Conservation (phyloP, 1,139 yeast genomes). For the Taphrina flavorubra region DNA sequence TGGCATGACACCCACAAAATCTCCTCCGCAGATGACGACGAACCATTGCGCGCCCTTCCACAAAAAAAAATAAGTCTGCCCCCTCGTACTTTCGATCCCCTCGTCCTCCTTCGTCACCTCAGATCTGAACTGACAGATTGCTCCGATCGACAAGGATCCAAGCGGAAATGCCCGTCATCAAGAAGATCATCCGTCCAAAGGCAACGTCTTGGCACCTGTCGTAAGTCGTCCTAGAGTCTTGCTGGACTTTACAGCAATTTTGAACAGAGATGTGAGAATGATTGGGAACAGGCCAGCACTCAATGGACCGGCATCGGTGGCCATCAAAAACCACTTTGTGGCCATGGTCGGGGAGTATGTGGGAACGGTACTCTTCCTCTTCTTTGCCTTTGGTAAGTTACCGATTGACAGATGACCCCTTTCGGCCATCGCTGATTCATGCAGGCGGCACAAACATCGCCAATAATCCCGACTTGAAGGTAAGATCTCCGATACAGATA, state of each 20-base stretch:
- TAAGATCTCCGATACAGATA: slow-evolving; percentile 54
- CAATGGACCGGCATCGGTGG: slow-evolving; percentile 52
- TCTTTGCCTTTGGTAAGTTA: slow-evolving; percentile 72
- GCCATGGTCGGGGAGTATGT: slow-evolving; percentile 73
- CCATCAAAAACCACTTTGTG: slow-evolving; percentile 47
- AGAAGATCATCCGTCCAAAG: slow-evolving; percentile 23
- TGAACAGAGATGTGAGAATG: neutral
- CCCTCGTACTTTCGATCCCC: slow-evolving; percentile 10
- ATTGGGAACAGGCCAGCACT: slow-evolving; percentile 4
- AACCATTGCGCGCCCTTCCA: neutral
- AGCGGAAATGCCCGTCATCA: slow-evolving; percentile 19
- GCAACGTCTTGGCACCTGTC: slow-evolving; percentile 23
- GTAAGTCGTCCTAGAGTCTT: slow-evolving; percentile 4
- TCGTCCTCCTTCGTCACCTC: neutral
- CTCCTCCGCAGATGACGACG: slow-evolving; percentile 9
- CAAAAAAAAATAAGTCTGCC: slow-evolving; percentile 9
- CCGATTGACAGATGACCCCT: slow-evolving; percentile 59
- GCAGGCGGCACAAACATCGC: slow-evolving; percentile 84
- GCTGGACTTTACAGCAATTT: neutral
- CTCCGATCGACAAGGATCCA: slow-evolving; percentile 4
- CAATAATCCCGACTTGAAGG: slow-evolving; percentile 56
- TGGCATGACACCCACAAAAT: slow-evolving; percentile 12
- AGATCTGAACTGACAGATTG: slow-evolving; percentile 3
- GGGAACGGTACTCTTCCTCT: slow-evolving; percentile 83
- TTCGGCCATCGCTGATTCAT: neutral